phyloP scores from a whole-genome alignment of 2,329 filamentous ascomycete species.

The Sarocladiaceae sp. region DNA sequence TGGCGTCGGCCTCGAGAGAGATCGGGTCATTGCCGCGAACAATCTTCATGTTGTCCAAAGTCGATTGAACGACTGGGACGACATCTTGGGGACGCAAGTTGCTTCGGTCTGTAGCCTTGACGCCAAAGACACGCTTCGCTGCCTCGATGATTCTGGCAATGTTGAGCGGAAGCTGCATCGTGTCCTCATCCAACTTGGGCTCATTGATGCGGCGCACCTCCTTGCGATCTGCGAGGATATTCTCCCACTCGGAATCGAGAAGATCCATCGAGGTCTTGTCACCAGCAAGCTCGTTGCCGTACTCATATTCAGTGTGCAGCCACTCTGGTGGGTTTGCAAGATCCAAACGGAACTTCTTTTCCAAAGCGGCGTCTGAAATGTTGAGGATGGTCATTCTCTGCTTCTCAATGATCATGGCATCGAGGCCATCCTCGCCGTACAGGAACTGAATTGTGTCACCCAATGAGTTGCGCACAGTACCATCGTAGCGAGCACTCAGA shows the following conservation, averaged over 20 bases:
- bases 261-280: conserved; percentile 84
- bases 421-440: conserved; percentile 95
- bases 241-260: conserved; percentile 84
- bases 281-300: conserved; percentile 79
- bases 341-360: conserved; percentile 79
- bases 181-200: conserved; percentile 71
- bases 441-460: conserved; percentile 96
- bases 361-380: conserved; percentile 73
- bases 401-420: conserved; percentile 89
- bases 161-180: conserved; percentile 90
- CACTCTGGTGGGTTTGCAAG: conserved; percentile 56
- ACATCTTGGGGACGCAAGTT: conserved; percentile 87
- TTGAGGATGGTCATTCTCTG: conserved; percentile 85
- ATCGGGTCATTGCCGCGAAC: conserved; percentile 82
- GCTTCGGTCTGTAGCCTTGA: conserved; percentile 80
- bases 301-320: conserved; percentile 59
- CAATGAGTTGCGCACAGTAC: conserved; percentile 92
- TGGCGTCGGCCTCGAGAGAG: conserved; percentile 80
- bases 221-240: conserved; percentile 68
- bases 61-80: conserved; percentile 69
- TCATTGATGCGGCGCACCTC: conserved; percentile 67
- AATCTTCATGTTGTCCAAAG: conserved; percentile 75
- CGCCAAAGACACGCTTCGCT: conserved; percentile 84
- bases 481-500: conserved; percentile 95
- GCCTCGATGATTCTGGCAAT: conserved; percentile 86